Base-by-base conservation (phyloP, 2,329 filamentous ascomycete genomes). In the Gnomoniopsis smithogilvyi region DNA sequence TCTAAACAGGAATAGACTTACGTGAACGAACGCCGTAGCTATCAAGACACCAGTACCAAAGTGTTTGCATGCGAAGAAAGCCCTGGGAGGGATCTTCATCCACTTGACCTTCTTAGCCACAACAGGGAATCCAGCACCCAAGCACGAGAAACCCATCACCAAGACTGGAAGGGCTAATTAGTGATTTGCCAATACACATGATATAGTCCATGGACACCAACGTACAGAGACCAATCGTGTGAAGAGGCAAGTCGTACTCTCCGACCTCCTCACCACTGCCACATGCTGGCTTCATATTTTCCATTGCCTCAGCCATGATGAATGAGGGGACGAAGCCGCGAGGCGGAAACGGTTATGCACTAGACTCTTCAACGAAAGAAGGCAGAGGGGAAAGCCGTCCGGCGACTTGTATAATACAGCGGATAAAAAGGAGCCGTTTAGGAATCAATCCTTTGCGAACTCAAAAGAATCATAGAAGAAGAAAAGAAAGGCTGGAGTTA, bases 1-100 rank as follows among this genome's bases (percentile, higher is more conserved):
- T 4, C 7, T 15, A 36, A 15, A 34, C 21, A 43, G 41, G 57
- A 22, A 33, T 22, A 30, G 33, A 71, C 78, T 65, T 66, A 86
- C 78, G 78, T 91, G 88, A 21, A 90, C 87, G 64, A 91, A 91
- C 2, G 88, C 88, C 2, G 88, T 91, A 26, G 88, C 87, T 59
- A 91, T 82, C 41, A 91, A 76, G 19, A 91, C 88, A 62, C 88
- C 88, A 0, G 88, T 91, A 68, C 88, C 85, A 63, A 88, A 88
- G 66, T 86, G 83, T 65, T 86, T 86, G 72, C 82, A 85, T 57
- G 82, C 80, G 67, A 86, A 86, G 70, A 86, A 85, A 34, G 83
- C 67, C 63, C 76, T 79, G 1, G 79, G 73, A 0, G 82, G 81
- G 10, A 85, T 80, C 70, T 81, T 84, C 67, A 86, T 72, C 79